A percentile compares a stretch with the other conserved stretches of the same genome.
Evolutionary conservation across 2,329 filamentous ascomycete genomes (phyloP).

Genomic region (Aspergillus jensenii): DNA sequence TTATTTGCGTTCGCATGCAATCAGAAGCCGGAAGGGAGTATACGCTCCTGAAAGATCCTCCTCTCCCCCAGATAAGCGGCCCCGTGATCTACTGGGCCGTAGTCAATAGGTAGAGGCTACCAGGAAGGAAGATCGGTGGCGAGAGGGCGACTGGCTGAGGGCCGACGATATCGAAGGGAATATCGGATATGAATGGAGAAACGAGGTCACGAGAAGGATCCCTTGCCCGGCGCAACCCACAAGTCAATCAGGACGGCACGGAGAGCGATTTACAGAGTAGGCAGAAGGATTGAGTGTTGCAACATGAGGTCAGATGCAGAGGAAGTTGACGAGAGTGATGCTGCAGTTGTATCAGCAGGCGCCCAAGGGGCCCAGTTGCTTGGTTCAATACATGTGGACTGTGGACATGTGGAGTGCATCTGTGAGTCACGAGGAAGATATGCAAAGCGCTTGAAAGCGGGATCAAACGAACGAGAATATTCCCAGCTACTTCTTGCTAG

Average conservation of each 20-base stretch:
- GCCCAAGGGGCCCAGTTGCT: slow-evolving; percentile 19
- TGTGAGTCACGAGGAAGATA: slow-evolving; percentile 12
- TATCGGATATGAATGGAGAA: neutral
- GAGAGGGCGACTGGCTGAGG: slow-evolving; percentile 9
- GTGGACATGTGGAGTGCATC: slow-evolving; percentile 9
- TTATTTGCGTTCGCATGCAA: slow-evolving; percentile 3
- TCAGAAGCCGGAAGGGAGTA: neutral
- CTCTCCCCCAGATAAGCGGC: slow-evolving; percentile 10
- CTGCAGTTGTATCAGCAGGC: slow-evolving; percentile 20
- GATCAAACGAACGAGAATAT: neutral
- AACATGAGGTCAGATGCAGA: slow-evolving; percentile 12
- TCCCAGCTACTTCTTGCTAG: neutral
- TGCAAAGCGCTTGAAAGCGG: slow-evolving; percentile 16
- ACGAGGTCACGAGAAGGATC: neutral
- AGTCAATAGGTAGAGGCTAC: slow-evolving; percentile 3
- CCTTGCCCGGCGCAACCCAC: slow-evolving; percentile 4
- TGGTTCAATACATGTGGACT: slow-evolving; percentile 11
- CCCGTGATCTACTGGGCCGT: slow-evolving; percentile 10
- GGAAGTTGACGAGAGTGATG: slow-evolving; percentile 2
- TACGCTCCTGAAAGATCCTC: neutral
- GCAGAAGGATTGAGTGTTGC: slow-evolving; percentile 11
- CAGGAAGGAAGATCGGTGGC: slow-evolving; percentile 7
- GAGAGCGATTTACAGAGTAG: neutral
- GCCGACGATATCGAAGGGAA: neutral
- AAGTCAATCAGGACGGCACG: neutral